Evolutionary conservation across 2,329 filamentous ascomycete species (phyloP), one percentile per base, ranked within the genome.

Genomic region (Verticillium tricorpus): DNA sequence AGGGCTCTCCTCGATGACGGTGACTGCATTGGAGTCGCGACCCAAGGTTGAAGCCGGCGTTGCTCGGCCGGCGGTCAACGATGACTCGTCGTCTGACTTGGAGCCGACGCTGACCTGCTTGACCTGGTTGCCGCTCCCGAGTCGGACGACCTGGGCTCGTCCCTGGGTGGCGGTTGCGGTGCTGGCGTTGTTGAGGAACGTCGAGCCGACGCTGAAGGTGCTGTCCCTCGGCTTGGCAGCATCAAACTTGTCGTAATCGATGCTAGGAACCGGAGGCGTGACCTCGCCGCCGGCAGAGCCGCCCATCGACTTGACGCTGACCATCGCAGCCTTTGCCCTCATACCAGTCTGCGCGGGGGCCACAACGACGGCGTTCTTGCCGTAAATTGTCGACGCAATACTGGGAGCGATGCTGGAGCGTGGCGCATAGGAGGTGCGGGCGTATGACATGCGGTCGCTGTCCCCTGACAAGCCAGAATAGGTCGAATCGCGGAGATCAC

Each of bases 371-470:
- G 92, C 93, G 70, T 96, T 92, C 78, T 93, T 94, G 67, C 92
- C 91, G 72, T 97, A 98, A 60, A 97, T 92, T 22, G 94, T 97
- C 1, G 93, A 97, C 3, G 93, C 93, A 66, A 98, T 90, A 71
- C 91, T 93, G 56, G 85, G 87, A 62, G 93, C 93, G 66, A 98
- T 90, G 71, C 91, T 93, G 57, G 85, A 88, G 61, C 87, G 83
- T 37, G 84, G 83, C 2, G 83, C 83, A 64, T 85, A 86, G 2
- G 83, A 85, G 7, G 81, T 83, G 40, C 80, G 79, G 37, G 85
- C 86, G 63, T 82, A 86, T 1, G 86, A 89, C 0, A 84, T 86
- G 61, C 85, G 80, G 70, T 88, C 86, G 35, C 81, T 83, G 68
- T 81, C 85, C 58, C 80, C 82, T 1, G 90, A 91, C 64, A 90